A percentile compares a stretch with the other conserved stretches of the same genome.
Conservation (phyloP, 805 yeast genomes). For the Lachancea lanzarotensis region DNA sequence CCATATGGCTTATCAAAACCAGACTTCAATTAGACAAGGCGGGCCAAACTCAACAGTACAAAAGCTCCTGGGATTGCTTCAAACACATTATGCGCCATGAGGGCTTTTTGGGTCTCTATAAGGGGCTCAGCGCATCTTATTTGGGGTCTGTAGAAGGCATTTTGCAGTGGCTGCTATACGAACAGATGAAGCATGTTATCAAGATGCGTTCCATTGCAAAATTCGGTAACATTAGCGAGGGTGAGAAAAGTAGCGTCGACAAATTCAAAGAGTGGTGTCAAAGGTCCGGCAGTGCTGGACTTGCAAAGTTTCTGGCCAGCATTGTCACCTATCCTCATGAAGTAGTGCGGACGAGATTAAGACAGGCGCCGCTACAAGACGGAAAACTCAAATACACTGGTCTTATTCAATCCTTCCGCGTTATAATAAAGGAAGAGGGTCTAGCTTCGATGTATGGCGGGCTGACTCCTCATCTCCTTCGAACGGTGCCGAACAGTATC, state of each 20-base stretch:
- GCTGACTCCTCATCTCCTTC: conserved; percentile 87
- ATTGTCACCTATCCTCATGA: conserved; percentile 94
- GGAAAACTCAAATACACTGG: conserved; percentile 88
- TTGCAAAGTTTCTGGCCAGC: conserved; percentile 90
- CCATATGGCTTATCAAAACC: conserved; percentile 95
- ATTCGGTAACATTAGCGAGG: conserved; percentile 31
- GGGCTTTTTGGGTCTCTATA: conserved; percentile 74
- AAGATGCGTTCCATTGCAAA: conserved; percentile 41
- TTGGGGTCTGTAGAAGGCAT: conserved; percentile 90
- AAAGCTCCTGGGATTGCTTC: conserved; percentile 80
- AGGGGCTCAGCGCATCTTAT: conserved; percentile 91
- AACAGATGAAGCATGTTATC: conserved; percentile 80
- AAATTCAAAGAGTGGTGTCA: conserved; percentile 85
- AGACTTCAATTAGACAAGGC: conserved; percentile 86
- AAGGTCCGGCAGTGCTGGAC: conserved; percentile 95
- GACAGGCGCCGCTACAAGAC: conserved; percentile 84
- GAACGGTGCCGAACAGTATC: conserved; percentile 96
- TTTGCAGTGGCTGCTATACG: conserved; percentile 93
- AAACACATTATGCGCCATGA: conserved; percentile 62
- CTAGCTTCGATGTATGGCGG: conserved; percentile 93
- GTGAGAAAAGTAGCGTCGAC: conserved; percentile 43
- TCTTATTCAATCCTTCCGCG: conserved; percentile 73
- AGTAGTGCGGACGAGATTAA: conserved; percentile 87
- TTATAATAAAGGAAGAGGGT: conserved; percentile 90
- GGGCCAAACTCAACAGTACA: conserved; percentile 52